Evolutionary conservation across 495 filamentous ascomycete genomes (phyloP).

Genomic region (Beverwykella pulmonaria): DNA sequence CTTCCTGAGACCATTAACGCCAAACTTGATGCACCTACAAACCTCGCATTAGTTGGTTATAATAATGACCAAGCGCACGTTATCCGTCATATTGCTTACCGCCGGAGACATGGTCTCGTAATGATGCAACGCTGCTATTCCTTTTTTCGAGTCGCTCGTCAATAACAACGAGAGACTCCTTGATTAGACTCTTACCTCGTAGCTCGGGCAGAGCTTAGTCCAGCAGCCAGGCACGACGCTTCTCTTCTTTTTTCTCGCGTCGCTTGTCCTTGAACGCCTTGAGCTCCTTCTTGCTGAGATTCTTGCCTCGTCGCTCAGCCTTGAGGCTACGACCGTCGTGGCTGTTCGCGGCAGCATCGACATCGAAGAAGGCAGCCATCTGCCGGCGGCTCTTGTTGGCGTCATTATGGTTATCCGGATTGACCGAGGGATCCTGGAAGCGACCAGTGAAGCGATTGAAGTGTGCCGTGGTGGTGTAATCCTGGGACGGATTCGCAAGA

Average conservation of each 20-base stretch:
- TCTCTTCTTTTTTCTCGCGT: slow-evolving; percentile 85
- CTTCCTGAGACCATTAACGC: background rate
- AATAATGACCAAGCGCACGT: background rate
- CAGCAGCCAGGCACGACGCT: slow-evolving; percentile 84
- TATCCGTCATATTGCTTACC: slow-evolving; percentile 3
- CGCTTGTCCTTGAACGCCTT: slow-evolving; percentile 73
- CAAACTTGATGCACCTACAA: background rate
- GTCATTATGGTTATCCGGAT: slow-evolving; percentile 78
- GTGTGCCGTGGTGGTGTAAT: slow-evolving; percentile 66
- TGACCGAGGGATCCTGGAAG: slow-evolving; percentile 68
- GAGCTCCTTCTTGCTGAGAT: slow-evolving; percentile 80
- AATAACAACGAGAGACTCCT: background rate
- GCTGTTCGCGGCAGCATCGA: slow-evolving; percentile 93
- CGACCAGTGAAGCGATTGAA: slow-evolving; percentile 95
- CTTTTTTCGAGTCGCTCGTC: background rate
- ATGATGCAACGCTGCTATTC: background rate
- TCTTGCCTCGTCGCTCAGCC: slow-evolving; percentile 86
- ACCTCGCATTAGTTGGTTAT: background rate
- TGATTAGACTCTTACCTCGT: background rate
- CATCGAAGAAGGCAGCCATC: slow-evolving; percentile 94
- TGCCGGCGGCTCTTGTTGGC: slow-evolving; percentile 86
- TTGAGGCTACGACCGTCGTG: slow-evolving; percentile 91
- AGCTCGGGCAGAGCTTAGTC: slow-evolving; percentile 58
- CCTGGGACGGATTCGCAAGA: slow-evolving; percentile 45
- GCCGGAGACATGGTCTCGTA: slow-evolving; percentile 26